phyloP scores from a whole-genome alignment of 352 stramenopile genomes.

The Aphanomyces invadans region DNA sequence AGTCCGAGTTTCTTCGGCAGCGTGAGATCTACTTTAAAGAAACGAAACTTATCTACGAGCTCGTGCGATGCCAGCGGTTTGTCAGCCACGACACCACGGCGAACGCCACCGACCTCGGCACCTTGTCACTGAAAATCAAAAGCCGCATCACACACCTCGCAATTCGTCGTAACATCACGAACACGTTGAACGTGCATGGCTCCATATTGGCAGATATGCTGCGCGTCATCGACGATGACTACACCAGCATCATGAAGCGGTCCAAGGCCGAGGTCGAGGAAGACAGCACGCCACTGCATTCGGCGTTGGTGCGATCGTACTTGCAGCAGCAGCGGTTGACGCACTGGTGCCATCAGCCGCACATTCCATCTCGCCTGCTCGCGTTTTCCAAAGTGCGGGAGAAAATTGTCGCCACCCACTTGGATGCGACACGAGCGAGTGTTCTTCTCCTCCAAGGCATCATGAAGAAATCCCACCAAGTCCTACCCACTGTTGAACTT shows the following conservation, averaged over 20 bases:
- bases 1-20: background rate
- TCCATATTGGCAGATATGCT: background rate
- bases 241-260: background rate
- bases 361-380: background rate
- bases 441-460: constrained; percentile 4
- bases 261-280: background rate
- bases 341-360: background rate
- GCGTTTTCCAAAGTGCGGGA: background rate
- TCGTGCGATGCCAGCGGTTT: background rate
- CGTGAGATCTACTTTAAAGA: constrained; percentile 19
- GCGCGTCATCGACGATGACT: background rate
- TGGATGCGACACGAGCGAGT: background rate
- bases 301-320: background rate
- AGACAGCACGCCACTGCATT: background rate
- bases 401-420: background rate
- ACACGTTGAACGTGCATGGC: background rate
- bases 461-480: background rate
- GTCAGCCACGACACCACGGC: background rate
- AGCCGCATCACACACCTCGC: background rate
- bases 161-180: background rate
- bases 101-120: background rate
- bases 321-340: background rate
- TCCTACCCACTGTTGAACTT: background rate
- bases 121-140: constrained; percentile 7
- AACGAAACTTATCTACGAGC: constrained; percentile 8